A percentile compares a stretch with the other conserved stretches of the same genome.
Evolutionary conservation across 345 rosid species (phyloP).

Genomic region (Heritiera fomes): DNA sequence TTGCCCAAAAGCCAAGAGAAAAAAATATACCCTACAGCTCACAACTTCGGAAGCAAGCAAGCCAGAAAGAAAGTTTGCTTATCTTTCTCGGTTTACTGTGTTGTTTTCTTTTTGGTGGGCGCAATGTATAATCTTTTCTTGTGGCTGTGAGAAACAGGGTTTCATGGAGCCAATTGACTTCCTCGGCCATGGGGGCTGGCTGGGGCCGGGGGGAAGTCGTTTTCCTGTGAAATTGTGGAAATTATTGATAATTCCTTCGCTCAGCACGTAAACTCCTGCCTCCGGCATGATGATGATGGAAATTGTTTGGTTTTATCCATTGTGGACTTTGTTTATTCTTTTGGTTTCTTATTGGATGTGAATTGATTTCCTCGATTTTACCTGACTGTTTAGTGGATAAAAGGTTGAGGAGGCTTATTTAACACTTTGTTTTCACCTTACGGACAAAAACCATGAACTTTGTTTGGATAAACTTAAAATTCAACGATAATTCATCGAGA

Average conservation of each 20-base stretch:
- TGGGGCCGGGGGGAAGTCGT: not conserved
- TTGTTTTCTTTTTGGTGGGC: not conserved
- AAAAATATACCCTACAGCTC: not conserved
- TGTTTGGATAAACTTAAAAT: not conserved
- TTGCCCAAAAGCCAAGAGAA: not conserved
- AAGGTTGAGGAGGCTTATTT: not conserved
- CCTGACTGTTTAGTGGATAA: not conserved
- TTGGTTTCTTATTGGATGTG: not conserved
- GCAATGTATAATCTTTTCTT: not conserved
- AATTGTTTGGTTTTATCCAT: not conserved
- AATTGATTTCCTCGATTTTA: too few relatives aligned
- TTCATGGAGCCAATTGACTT: constrained; percentile 19
- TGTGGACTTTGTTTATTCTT: not conserved
- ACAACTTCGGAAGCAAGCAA: not conserved
- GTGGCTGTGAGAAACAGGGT: not conserved
- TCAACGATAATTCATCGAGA: not conserved
- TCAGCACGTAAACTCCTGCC: not conserved
- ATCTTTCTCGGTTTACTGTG: not conserved
- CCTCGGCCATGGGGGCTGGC: constrained; percentile 21
- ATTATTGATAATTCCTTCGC: not conserved
- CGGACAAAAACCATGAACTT: not conserved
- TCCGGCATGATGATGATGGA: not conserved
- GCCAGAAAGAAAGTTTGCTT: not conserved
- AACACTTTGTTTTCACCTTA: not conserved
- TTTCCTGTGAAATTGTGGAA: constrained; percentile 3